Percentiles rank a stretch among this genome's conserved stretches.
phyloP scores from a whole-genome alignment of 108 stramenopile species.

The Pinguiococcus pyrenoidosus region DNA sequence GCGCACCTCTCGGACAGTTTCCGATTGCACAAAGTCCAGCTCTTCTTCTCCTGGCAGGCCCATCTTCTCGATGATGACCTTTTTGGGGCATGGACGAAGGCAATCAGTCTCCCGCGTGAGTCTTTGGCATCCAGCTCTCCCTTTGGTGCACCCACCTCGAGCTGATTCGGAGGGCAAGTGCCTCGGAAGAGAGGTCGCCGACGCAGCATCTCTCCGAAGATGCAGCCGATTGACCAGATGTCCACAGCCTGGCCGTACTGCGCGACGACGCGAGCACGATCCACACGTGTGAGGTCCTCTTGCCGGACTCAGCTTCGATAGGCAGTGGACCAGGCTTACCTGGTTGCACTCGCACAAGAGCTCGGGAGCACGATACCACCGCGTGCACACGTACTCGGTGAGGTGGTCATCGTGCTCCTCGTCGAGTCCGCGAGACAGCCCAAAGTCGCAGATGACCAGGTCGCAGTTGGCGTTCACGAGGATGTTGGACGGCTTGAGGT shows the following conservation, averaged over 20 bases:
- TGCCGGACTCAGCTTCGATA: background rate
- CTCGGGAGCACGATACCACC: conserved; percentile 11
- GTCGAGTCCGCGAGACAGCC: conserved; percentile 36
- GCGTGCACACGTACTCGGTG: conserved; percentile 20
- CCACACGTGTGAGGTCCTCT: too few species aligned
- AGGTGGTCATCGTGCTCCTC: conserved; percentile 11
- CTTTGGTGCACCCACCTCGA: too few species aligned
- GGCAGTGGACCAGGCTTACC: background rate
- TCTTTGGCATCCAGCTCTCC: too few species aligned
- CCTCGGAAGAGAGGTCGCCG: conserved; percentile 36
- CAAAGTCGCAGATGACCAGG: conserved; percentile 52
- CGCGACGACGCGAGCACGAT: too few species aligned
- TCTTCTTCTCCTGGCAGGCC: conserved; percentile 15
- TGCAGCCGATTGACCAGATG: conserved; percentile 35
- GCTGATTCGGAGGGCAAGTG: conserved; percentile 33
- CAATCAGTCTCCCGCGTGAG: too few species aligned
- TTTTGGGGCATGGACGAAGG: too few species aligned
- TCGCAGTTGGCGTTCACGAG: conserved; percentile 48
- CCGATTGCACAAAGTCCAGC: conserved; percentile 6
- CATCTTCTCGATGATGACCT: conserved; percentile 25
- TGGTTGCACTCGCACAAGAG: too few species aligned
- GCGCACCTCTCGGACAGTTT: too few species aligned
- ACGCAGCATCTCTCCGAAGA: conserved; percentile 28
- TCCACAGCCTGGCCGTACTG: conserved; percentile 32
- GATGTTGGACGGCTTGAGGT: conserved; percentile 17